Conservation (phyloP, 2,329 filamentous ascomycete species). For the Zymoseptoria tritici region DNA sequence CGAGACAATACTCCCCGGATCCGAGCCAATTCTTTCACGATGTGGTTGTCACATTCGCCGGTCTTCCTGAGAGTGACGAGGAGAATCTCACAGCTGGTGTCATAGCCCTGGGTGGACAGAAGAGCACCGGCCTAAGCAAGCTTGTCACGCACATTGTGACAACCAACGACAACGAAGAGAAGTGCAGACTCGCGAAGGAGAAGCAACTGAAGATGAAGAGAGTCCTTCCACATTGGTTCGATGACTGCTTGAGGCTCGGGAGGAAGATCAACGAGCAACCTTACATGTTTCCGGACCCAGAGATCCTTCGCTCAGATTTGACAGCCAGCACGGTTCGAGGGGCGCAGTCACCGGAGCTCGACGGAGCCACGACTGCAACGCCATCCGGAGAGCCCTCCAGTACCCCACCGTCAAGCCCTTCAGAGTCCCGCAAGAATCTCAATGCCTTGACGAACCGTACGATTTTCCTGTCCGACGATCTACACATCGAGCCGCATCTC, state of each 20-base stretch:
- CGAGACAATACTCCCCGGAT: conserved; percentile 83
- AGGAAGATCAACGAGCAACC: conserved; percentile 83
- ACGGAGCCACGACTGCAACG: conserved; percentile 55
- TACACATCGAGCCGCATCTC: conserved; percentile 62
- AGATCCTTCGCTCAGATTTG: conserved; percentile 53
- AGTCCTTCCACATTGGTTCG: conserved; percentile 94
- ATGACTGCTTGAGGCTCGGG: conserved; percentile 89
- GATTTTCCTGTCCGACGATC: conserved; percentile 69
- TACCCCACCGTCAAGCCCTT: conserved; percentile 34
- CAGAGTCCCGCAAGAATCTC: conserved; percentile 45
- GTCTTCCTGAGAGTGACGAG: conserved; percentile 77
- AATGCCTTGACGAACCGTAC: conserved; percentile 70
- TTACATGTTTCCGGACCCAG: conserved; percentile 78
- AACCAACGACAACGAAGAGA: conserved; percentile 64
- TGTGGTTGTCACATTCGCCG: conserved; percentile 72
- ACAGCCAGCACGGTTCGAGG: conserved; percentile 12
- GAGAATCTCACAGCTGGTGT: conserved; percentile 89
- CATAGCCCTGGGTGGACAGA: conserved; percentile 79
- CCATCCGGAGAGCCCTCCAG: conserved; percentile 32
- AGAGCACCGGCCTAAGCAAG: conserved; percentile 62
- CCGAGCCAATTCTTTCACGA: conserved; percentile 83
- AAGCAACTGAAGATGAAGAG: conserved; percentile 70
- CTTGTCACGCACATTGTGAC: conserved; percentile 85
- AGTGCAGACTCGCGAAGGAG: conserved; percentile 54
- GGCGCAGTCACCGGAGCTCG: conserved; percentile 43